Evolutionary conservation across 2,329 filamentous ascomycete species (phyloP).

Genomic region (Fusarium sp.): DNA sequence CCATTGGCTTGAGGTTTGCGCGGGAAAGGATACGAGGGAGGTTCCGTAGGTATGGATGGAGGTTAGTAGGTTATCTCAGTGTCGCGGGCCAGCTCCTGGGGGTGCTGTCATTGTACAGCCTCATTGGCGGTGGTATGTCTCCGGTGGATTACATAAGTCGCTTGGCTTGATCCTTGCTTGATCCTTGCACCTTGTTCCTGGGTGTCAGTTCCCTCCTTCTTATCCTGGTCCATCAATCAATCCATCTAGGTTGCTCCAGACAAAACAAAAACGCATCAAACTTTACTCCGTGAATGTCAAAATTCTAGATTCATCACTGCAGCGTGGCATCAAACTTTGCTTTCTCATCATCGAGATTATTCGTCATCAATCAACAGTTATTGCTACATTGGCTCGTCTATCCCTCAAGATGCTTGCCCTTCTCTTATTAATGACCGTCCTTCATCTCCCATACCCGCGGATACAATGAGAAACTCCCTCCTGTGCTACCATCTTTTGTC

Average conservation of each 20-base stretch:
- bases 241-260: neutral
- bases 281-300: neutral
- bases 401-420: neutral
- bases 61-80: slow-evolving; percentile 14
- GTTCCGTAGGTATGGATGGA: slow-evolving; percentile 13
- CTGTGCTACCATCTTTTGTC: neutral
- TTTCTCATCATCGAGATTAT: neutral
- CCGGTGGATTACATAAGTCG: slow-evolving; percentile 27
- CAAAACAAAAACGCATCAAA: neutral
- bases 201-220: neutral
- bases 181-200: slow-evolving; percentile 10
- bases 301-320: neutral
- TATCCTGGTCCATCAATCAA: neutral
- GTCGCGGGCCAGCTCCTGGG: slow-evolving; percentile 31
- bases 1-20: slow-evolving; percentile 38
- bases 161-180: neutral
- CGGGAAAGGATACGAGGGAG: slow-evolving; percentile 23
- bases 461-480: neutral
- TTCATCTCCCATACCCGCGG: neutral
- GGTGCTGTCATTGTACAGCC: slow-evolving; percentile 31
- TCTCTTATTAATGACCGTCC: neutral
- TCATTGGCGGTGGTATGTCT: slow-evolving; percentile 20
- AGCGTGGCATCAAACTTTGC: neutral
- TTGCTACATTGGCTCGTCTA: neutral
- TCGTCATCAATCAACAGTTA: neutral